phyloP scores from a whole-genome alignment of 352 stramenopile genomes.

The Globisporangium spiculum region DNA sequence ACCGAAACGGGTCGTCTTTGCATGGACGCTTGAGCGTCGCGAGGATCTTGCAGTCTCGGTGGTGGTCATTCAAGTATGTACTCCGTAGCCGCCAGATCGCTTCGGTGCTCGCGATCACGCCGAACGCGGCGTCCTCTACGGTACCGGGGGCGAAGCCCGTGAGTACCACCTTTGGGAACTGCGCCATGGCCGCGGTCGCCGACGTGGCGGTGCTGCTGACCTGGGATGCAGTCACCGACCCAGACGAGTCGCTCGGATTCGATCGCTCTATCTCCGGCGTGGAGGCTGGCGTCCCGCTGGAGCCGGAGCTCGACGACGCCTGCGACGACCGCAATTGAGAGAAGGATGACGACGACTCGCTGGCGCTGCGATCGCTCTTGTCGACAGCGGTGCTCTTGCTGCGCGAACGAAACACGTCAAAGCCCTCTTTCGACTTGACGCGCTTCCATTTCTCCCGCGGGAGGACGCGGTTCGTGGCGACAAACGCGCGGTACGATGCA shows the following conservation, averaged over 20 bases:
- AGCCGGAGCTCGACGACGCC: no score
- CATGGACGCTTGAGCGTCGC: constrained; percentile 30
- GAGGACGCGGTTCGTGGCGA: background rate
- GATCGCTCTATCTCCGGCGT: no score
- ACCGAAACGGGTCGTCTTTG: constrained; percentile 35
- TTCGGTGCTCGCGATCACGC: background rate
- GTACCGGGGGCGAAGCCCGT: no score
- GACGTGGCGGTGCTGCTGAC: no score
- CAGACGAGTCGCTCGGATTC: no score
- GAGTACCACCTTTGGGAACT: no score
- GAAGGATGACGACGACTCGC: background rate
- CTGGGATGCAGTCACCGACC: no score
- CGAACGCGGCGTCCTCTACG: background rate
- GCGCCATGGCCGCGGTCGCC: no score
- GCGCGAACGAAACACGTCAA: constrained; percentile 4
- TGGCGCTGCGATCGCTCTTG: background rate
- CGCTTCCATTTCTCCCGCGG: constrained; percentile 16
- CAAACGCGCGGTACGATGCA: background rate
- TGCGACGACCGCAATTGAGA: no score
- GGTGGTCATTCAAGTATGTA: no score
- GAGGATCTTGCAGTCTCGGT: constrained; percentile 23
- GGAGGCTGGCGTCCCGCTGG: no score
- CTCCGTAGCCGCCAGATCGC: background rate
- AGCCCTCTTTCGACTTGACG: background rate
- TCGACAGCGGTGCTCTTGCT: no score